Evolutionary conservation across 805 yeast genomes (phyloP).

Genomic region (Kodamaea restingae): DNA sequence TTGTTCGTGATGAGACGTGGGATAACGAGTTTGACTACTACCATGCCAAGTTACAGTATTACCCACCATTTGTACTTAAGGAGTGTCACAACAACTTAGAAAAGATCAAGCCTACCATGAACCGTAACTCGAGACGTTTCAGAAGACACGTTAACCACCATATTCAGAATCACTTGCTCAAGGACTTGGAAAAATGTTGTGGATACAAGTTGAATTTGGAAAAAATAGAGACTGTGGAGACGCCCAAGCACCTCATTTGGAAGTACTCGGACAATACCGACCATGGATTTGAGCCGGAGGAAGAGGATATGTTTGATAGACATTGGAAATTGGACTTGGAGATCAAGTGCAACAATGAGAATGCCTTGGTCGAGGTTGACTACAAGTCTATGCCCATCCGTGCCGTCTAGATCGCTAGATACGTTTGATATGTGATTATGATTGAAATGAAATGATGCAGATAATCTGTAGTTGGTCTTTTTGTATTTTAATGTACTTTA

Average conservation of each 20-base stretch:
- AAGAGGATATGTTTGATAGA: conserved; percentile 41
- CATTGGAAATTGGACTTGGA: conserved; percentile 64
- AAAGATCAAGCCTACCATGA: conserved; percentile 66
- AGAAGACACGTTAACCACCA: conserved; percentile 74
- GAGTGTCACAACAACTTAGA: conserved; percentile 68
- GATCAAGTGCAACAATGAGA: conserved; percentile 62
- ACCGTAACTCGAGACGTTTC: conserved; percentile 67
- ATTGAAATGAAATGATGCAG: not conserved
- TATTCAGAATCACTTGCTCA: conserved; percentile 63
- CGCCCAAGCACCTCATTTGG: conserved; percentile 56
- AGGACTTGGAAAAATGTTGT: conserved; percentile 59
- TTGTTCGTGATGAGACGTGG: conserved; percentile 67
- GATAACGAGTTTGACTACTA: conserved; percentile 69
- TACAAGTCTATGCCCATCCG: conserved; percentile 51
- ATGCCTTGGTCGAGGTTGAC: conserved; percentile 64
- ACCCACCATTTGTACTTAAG: conserved; percentile 69
- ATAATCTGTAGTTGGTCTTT: too few species aligned
- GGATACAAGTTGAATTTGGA: conserved; percentile 55
- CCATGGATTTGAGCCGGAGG: conserved; percentile 50
- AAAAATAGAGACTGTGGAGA: conserved; percentile 44
- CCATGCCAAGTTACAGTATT: conserved; percentile 62
- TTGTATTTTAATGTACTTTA: too few species aligned
- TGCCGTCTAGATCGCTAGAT: not conserved
- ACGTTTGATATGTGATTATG: not conserved
- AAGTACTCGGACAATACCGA: conserved; percentile 54